A percentile compares a stretch with the other conserved stretches of the same genome.
Evolutionary conservation across 495 filamentous ascomycete genomes (phyloP).

Genomic region (Penicillium cosmopolitanum): DNA sequence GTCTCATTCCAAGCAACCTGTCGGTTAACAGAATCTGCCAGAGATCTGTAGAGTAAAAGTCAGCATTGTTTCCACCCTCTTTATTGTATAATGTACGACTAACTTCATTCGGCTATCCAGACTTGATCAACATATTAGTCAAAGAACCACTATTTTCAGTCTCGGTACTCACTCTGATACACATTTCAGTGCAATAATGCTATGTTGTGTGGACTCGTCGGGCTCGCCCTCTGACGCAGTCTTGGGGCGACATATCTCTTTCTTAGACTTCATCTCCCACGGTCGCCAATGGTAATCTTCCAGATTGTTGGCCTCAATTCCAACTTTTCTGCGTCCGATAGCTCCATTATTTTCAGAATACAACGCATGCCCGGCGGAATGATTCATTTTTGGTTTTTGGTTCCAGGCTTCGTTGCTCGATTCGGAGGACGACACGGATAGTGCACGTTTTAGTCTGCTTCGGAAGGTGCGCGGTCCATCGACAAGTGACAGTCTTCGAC

Average conservation of each 20-base stretch:
- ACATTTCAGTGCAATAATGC: conserved; percentile 4
- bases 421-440: conserved; percentile 5
- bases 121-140: background rate
- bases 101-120: background rate
- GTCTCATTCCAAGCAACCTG: background rate
- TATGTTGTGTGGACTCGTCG: background rate
- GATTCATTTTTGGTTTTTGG: background rate
- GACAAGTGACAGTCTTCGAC: background rate
- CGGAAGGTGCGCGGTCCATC: background rate
- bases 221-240: background rate
- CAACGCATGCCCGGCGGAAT: background rate
- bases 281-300: background rate
- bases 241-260: background rate
- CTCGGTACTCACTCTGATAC: background rate
- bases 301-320: background rate
- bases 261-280: background rate
- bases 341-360: background rate
- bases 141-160: background rate
- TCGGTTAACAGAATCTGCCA: background rate
- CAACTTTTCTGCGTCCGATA: background rate
- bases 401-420: conserved; percentile 1
- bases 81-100: background rate
- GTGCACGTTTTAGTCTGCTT: conserved; percentile 2
- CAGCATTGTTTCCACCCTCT: background rate
- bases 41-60: background rate